Evolutionary conservation across 2,329 filamentous ascomycete species (phyloP).

Genomic region (Trichoderma koningiopsis): DNA sequence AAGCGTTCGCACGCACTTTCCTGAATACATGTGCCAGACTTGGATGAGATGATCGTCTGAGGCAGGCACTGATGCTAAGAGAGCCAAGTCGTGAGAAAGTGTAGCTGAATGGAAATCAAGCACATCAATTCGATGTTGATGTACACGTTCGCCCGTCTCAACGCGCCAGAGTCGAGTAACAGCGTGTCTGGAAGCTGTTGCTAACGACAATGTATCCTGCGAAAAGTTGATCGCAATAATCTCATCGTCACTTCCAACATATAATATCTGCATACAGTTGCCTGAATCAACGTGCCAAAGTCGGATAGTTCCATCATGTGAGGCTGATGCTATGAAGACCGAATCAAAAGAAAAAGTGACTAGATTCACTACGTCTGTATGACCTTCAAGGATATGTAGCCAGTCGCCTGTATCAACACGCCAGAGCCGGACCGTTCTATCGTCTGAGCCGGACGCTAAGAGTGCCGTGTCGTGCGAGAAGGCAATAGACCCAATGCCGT

Average conservation of each 20-base stretch:
- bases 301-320: not conserved
- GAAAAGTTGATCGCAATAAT: too few relatives aligned
- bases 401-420: not conserved
- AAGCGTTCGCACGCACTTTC: not conserved
- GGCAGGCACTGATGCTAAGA: not conserved
- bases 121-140: too few relatives aligned
- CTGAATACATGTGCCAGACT: not conserved
- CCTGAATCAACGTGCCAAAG: not conserved
- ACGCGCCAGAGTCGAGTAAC: too few relatives aligned
- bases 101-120: rapidly evolving
- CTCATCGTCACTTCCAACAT: too few relatives aligned
- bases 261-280: too few relatives aligned
- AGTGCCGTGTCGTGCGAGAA: not conserved
- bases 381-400: not conserved
- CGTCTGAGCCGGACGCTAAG: not conserved
- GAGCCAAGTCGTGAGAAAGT: not conserved
- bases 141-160: too few relatives aligned
- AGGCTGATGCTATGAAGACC: not conserved
- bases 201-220: too few relatives aligned
- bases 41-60: not conserved
- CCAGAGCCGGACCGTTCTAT: not conserved
- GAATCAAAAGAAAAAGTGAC: not conserved
- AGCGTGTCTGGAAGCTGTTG: too few relatives aligned
- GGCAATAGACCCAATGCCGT: not conserved
- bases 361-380: not conserved